Percentiles rank a stretch among this genome's conserved stretches.
phyloP scores from a whole-genome alignment of 2,329 filamentous ascomycete species.

The Coniochaeta hoffmannii region DNA sequence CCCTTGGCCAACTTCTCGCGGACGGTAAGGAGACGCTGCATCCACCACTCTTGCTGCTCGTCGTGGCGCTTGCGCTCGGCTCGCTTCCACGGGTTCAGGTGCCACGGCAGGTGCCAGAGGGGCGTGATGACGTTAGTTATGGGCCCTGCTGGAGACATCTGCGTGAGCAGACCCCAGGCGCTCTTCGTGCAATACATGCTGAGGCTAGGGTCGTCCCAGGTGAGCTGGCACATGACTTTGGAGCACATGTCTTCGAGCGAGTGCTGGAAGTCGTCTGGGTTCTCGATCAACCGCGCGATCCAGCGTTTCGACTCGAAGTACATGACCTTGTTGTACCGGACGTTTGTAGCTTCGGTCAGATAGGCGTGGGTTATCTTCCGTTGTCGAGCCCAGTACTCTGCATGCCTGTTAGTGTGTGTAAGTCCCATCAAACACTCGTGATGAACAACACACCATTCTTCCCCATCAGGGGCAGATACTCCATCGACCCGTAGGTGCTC shows the following conservation, averaged over 20 bases:
- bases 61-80: slow-evolving; percentile 45
- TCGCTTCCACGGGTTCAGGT: slow-evolving; percentile 46
- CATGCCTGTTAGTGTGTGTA: not conserved
- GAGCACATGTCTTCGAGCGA: slow-evolving; percentile 49
- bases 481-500: slow-evolving; percentile 45
- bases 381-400: slow-evolving; percentile 48
- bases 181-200: slow-evolving; percentile 40
- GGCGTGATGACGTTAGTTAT: slow-evolving; percentile 50
- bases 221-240: slow-evolving; percentile 47
- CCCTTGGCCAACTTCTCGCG: slow-evolving; percentile 30
- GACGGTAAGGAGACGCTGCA: slow-evolving; percentile 33
- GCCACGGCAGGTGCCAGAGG: slow-evolving; percentile 41
- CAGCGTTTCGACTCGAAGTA: slow-evolving; percentile 47
- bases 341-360: slow-evolving; percentile 30
- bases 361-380: slow-evolving; percentile 44
- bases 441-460: slow-evolving; percentile 37
- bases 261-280: slow-evolving; percentile 41
- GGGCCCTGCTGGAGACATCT: slow-evolving; percentile 50
- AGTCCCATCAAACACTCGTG: not conserved
- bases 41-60: slow-evolving; percentile 44
- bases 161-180: slow-evolving; percentile 48
- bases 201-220: slow-evolving; percentile 43
- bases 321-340: slow-evolving; percentile 30
- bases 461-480: slow-evolving; percentile 48
- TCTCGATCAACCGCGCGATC: slow-evolving; percentile 37